Conservation (phyloP, 306 rosid genomes). For the Cucumis hystrix region DNA sequence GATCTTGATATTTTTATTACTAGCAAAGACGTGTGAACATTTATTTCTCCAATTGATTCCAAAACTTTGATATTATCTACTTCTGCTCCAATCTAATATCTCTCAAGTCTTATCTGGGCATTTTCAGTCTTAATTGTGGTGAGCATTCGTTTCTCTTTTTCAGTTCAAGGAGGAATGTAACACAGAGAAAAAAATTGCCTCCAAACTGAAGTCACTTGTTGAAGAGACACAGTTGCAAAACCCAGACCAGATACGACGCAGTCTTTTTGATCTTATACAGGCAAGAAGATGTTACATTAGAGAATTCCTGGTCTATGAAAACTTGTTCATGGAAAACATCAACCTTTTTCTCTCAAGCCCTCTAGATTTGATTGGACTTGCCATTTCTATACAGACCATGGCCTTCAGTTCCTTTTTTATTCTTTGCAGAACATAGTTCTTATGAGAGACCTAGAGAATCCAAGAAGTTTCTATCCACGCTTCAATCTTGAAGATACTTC, state of each 20-base stretch:
- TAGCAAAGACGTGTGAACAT: neutral
- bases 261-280: conserved; percentile 72
- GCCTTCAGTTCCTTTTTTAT: conserved; percentile 13
- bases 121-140: neutral
- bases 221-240: conserved; percentile 47
- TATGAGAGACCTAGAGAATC: conserved; percentile 73
- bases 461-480: conserved; percentile 76
- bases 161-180: conserved; percentile 89
- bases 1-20: neutral
- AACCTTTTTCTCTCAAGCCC: neutral
- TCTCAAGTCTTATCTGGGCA: neutral
- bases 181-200: conserved; percentile 72
- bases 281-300: conserved; percentile 16
- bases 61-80: neutral
- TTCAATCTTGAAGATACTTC: conserved; percentile 90
- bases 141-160: conserved; percentile 2
- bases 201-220: conserved; percentile 57
- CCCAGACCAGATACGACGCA: conserved; percentile 41
- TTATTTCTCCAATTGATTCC: neutral
- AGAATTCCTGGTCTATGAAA: neutral
- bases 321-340: neutral
- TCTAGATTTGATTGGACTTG: conserved; percentile 8
- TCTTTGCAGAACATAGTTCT: conserved; percentile 76
- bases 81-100: neutral
- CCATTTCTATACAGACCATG: conserved; percentile 6